Percentiles rank a stretch among this genome's conserved stretches.
phyloP scores from a whole-genome alignment of 2,329 filamentous ascomycete species.

The Phialocephala subalpina region DNA sequence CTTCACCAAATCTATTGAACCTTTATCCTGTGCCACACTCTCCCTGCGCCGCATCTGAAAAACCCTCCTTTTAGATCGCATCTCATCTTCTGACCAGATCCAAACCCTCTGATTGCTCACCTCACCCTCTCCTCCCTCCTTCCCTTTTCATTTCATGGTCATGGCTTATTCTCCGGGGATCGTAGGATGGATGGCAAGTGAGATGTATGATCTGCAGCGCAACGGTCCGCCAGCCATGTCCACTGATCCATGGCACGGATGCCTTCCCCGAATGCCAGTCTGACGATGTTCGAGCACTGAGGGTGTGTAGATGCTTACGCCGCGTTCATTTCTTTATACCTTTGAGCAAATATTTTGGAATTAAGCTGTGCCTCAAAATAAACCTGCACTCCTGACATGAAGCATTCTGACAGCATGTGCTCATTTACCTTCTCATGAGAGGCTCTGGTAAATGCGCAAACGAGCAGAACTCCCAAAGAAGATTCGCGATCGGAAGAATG shows the following conservation, averaged over 20 bases:
- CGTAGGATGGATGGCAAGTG: neutral
- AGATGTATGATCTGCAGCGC: slow-evolving; percentile 1
- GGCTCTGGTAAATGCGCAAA: too few species aligned
- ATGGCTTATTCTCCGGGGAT: neutral
- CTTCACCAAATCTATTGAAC: neutral
- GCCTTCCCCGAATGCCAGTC: neutral
- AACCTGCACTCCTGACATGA: neutral
- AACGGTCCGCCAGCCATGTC: slow-evolving; percentile 4
- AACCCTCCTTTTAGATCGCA: slow-evolving; percentile 6
- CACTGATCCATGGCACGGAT: neutral
- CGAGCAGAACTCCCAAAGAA: neutral
- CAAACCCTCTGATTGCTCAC: neutral
- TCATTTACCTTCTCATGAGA: too few species aligned
- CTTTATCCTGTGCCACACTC: neutral
- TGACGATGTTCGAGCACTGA: neutral
- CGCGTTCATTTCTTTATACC: neutral
- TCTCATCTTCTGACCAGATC: neutral
- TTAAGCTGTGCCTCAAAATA: neutral
- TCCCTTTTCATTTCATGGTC: neutral
- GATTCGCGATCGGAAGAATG: neutral
- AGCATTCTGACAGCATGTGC: neutral
- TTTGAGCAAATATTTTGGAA: too few species aligned
- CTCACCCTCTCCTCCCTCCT: neutral
- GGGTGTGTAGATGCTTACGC: slow-evolving; percentile 3
- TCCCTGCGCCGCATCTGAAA: neutral